A percentile compares a stretch with the other conserved stretches of the same genome.
phyloP scores from a whole-genome alignment of 2,329 filamentous ascomycete species.

The Talaromyces albobiverticillius region DNA sequence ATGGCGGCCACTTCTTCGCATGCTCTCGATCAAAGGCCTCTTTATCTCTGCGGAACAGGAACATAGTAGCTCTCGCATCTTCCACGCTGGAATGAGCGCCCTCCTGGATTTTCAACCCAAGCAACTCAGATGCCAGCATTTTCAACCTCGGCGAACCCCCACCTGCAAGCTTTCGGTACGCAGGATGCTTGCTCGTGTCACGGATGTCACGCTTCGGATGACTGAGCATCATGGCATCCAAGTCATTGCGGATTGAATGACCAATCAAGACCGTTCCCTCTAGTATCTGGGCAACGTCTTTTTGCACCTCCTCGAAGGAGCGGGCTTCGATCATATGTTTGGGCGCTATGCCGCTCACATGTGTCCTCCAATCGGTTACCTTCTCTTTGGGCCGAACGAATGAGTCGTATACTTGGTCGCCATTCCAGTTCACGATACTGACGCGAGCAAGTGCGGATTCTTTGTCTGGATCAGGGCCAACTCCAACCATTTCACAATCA shows the following conservation, averaged over 20 bases:
- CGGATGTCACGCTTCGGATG: conserved; percentile 77
- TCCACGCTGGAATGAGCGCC: conserved; percentile 62
- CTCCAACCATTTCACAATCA: conserved; percentile 98
- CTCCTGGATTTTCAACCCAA: conserved; percentile 59
- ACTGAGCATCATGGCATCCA: conserved; percentile 69
- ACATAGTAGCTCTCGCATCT: conserved; percentile 87
- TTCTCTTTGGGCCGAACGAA: conserved; percentile 75
- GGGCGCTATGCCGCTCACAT: conserved; percentile 76
- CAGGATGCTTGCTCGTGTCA: conserved; percentile 76
- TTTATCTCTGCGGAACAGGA: conserved; percentile 81
- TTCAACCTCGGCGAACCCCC: conserved; percentile 52
- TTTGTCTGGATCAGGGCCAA: conserved; percentile 60
- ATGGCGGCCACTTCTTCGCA: conserved; percentile 62
- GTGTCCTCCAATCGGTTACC: conserved; percentile 88
- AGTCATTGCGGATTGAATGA: conserved; percentile 77
- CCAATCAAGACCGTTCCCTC: conserved; percentile 72
- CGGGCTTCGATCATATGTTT: conserved; percentile 69
- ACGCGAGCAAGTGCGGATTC: conserved; percentile 79
- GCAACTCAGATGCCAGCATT: conserved; percentile 54
- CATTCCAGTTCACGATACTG: conserved; percentile 90
- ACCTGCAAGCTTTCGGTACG: conserved; percentile 63
- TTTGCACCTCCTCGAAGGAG: conserved; percentile 73
- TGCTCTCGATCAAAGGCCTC: conserved; percentile 80
- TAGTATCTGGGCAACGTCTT: conserved; percentile 66
- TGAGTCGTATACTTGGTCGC: conserved; percentile 88